Base-by-base conservation (phyloP, 768 basidiomycete genomes). In the Tulasnella sp. region DNA sequence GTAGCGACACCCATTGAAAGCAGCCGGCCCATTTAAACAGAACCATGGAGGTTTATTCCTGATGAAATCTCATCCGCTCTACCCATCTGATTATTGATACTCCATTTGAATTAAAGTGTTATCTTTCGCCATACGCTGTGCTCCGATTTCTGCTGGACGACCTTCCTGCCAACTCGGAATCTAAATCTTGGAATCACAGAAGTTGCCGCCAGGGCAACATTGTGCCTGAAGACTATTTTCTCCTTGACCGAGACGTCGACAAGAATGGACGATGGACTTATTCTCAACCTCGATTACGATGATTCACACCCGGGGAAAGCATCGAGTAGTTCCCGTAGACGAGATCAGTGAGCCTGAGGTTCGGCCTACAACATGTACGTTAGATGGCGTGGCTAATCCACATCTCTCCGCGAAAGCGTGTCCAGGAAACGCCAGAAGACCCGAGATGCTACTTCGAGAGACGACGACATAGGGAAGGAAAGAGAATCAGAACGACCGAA, bases 261-360 rank as follows among this genome's bases (percentile, higher is more conserved):
- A 7, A 5, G 47, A 23, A 84, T 85, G 83, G 85, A 87, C 72
- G 84, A 86, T 70, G 85, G 75, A 51, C 76, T 91, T 51, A 78
- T 90, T 34, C 77, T 91, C 61, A 89, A 91, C 68, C 76, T 91
- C 62, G 78, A 73, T 2, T 58, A 52, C 3, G 68, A 71, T 1
- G 76, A 79, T 54, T 65, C 71, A 51, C 58, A 67, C 13, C 59
- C 62, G 23, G 4, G 65, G 34, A 64, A 71, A 19, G 73, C 62
- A 21, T 73, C 73, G 55, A 44, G 60, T 3, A 51, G 47, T 0
- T 50, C 49, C 1, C 65, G 62, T 11, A 78, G 77, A 62, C 85
- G 83, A 66, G 81, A 34, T 26, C 81, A 23, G 83, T 84, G 11
- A 75, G 84, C 71, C n/a, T n/a, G n/a, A n/a, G 87, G 86, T 15